Base-by-base conservation (phyloP, 495 filamentous ascomycete genomes). In the Aspergillus avenaceus region DNA sequence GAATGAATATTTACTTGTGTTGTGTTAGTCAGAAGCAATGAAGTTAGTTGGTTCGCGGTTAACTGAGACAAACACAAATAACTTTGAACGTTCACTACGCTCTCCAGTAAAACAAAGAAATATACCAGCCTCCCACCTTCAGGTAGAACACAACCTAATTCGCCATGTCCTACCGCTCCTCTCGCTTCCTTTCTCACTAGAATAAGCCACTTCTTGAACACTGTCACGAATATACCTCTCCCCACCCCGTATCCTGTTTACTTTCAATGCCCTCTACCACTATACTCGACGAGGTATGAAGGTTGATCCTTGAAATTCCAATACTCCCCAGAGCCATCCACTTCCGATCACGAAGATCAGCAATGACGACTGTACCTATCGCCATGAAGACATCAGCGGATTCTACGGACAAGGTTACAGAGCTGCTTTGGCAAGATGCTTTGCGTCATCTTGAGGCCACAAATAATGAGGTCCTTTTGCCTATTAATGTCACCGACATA, bases 351-450 rank as follows among this genome's bases (percentile, higher is more conserved):
- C 8, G 5, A 43, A 41, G 29, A 31, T n/a, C 42, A 26, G 52
- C 12, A 19, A 62, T 62, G 59, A 40, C 45, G 45, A 23, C 59
- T 36, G 44, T 62, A 47, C 49, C 55, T 41, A 44, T 52, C 23
- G 45, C 50, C 14, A 56, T 52, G 41, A 59, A 59, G 14, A 29
- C 48, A 8, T 31, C 24, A 24, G 29, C 34, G 24, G 49, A 54
- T 13, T 54, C 55, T 1, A 26, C 44, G 11, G 59, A 62, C 27
- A 56, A 49, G 19, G 46, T 55, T 25, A 58, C 55, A 21, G 61
- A 64, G 50, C 50, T 59, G 7, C 50, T 64, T 48, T 64, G 61
- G 61, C 47, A 61, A 14, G 54, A 64, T 50, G 61, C 61, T 46
- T 53, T 64, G 41, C 50, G 50, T 21, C 49, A 64, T 29, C 53